A percentile compares a stretch with the other conserved stretches of the same genome.
Evolutionary conservation across 2,329 filamentous ascomycete genomes (phyloP).

Genomic region (Penicillium fuscoglaucum): DNA sequence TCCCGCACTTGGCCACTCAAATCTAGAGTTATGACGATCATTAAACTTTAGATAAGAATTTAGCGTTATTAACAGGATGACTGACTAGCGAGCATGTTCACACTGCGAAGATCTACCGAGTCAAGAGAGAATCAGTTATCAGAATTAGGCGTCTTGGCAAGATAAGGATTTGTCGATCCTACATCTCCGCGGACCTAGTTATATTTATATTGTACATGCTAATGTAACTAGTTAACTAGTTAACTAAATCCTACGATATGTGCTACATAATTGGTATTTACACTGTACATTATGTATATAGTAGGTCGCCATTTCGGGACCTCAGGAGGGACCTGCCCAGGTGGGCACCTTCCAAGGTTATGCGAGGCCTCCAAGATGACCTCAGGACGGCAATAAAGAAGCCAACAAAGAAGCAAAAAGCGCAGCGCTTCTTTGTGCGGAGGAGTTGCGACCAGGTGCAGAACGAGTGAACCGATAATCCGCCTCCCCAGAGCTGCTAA

Average conservation of each 20-base stretch:
- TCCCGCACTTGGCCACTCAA: neutral
- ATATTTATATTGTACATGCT: too few species aligned
- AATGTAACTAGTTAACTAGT: too few species aligned
- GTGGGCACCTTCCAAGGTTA: too few species aligned
- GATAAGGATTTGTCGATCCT: neutral
- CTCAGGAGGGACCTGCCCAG: too few species aligned
- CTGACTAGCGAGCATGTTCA: neutral
- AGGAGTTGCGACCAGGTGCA: too few species aligned
- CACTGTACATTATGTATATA: neutral
- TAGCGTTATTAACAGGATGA: neutral
- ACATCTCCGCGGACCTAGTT: constrained; percentile 1
- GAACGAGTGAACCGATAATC: too few species aligned
- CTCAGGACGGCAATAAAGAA: too few species aligned
- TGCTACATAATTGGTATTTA: neutral
- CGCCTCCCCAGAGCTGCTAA: too few species aligned
- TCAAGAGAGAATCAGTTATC: constrained; percentile 13
- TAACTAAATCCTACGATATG: neutral
- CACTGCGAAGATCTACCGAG: constrained; percentile 1
- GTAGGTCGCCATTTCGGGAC: too few species aligned
- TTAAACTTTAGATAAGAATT: constrained; percentile 2
- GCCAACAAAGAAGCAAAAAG: too few species aligned
- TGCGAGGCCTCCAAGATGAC: neutral
- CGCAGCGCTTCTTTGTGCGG: too few species aligned
- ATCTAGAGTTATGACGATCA: neutral
- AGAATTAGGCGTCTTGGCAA: constrained; percentile 1